Base-by-base conservation (phyloP, 2,329 filamentous ascomycete genomes). In the Lasiodiplodia gonubiensis region DNA sequence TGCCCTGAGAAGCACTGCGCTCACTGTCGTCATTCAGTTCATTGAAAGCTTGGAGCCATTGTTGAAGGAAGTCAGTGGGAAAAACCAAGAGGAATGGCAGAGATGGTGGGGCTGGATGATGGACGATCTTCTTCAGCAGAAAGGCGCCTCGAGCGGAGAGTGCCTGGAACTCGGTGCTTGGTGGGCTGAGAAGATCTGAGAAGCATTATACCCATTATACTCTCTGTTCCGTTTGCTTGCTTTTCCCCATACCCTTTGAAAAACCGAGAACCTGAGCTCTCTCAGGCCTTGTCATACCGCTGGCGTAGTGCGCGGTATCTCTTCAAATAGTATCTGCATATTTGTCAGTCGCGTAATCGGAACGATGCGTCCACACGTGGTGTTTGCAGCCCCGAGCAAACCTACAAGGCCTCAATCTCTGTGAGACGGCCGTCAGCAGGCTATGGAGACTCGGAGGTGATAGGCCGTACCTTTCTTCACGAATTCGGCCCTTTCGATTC, bases 51-150 rank as follows among this genome's bases (percentile, higher is more conserved):
- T 97, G 73, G 94, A 97, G 79, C 92, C 92, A 5, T 81, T 95
- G 68, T 81, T 97, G 72, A 88, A 91, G 72, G 91, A 97, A 73
- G 88, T 89, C 54, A 96, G 91, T 74, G 91, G 90, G 16, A 97
- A 97, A 83, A 92, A 90, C 73, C 88, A 92, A 75, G 93, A 97
- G 72, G 94, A 97, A 80, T 97, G 93, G 93, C 92, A 96, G 77
- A 84, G 88, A 51, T 97, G 94, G 94, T 88, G 92, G 80, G 89
- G 90, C 49, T 92, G 90, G 78, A 92, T 97, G 90, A 94, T 93
- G 86, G 87, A 88, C 55, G 91, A 95, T 78, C 80, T 97, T 74
- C 85, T 97, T 75, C 89, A 90, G 76, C 90, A 94, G 69, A 89
- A 89, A 66, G 92, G 92, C 23, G 90, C 92, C 21, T 89, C 87